Evolutionary conservation across 306 rosid species (phyloP), one percentile per base, ranked within the genome.

Genomic region (Phaseolus lunatus): DNA sequence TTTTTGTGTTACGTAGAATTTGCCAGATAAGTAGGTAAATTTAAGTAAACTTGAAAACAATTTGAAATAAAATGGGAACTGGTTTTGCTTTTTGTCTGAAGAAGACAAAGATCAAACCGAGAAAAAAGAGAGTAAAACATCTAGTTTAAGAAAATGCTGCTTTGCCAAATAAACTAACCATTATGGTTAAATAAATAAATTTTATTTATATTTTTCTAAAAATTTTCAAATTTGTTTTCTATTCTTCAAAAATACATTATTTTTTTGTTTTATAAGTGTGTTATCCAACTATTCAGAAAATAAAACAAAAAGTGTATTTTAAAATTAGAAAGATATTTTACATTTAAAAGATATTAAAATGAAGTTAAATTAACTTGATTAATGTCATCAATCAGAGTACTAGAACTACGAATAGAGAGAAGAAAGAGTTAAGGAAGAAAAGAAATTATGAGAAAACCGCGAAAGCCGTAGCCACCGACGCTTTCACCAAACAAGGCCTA

Each of bases 401-500:
- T 27, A 44, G 19, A 44, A 56, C 19, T 62, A 43, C 5, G 35
- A 22, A 12, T 2, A 45, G 1, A 15, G 5, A 3, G 6, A 61
- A 20, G 59, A 2, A 26, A 24, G 26, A 43, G 12, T 37, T 4
- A 37, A 41, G 29, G 18, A 73, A 58, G 29, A 62, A 61, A 48
- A 49, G 10, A 20, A 58, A 43, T 16, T 26, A 26, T 11, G 29
- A 33, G 80, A 84, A 83, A 76, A 81, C 37, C 68, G 89, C 54
- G 37, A 59, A 87, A 89, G 64, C 49, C 24, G 57, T 39, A 67
- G 57, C 2, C 84, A 57, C 73, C 77, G 68, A 50, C 67, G 68
- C 59, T 69, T 37, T 27, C 61, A 5, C 22, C 70, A 73, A 84
- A 77, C 85, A 81, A 70, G 49, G 82, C 80, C 71, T 77, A 50